phyloP scores from a whole-genome alignment of 164 flowering plant genomes.

The Houttuynia cordata region DNA sequence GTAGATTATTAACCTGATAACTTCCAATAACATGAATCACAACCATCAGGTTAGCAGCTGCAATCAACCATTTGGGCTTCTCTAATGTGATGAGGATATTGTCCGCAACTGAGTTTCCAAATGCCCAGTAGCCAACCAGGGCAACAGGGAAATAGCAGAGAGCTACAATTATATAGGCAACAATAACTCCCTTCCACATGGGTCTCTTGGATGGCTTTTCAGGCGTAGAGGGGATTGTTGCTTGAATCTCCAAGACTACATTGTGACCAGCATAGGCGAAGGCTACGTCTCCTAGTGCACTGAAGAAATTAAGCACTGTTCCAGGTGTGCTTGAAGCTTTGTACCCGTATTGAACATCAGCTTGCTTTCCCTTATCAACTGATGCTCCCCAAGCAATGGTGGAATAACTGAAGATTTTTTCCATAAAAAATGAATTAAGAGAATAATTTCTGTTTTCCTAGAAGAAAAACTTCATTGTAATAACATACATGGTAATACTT shows the following conservation, averaged over 20 bases:
- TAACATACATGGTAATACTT: background rate
- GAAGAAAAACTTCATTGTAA: too few relatives aligned
- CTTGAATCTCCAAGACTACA: conserved; percentile 65
- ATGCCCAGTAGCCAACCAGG: conserved; percentile 34
- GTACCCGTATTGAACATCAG: conserved; percentile 25
- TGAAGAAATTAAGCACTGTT: conserved; percentile 30
- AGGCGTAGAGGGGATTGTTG: conserved; percentile 57
- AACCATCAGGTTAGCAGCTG: conserved; percentile 46
- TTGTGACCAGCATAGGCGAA: conserved; percentile 69
- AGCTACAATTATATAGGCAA: conserved; percentile 39
- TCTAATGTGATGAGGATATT: conserved; percentile 39
- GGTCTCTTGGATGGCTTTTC: conserved; percentile 52
- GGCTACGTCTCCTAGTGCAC: conserved; percentile 48
- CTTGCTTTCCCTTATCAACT: conserved; percentile 26
- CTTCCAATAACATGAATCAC: conserved; percentile 50
- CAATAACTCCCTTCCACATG: conserved; percentile 54
- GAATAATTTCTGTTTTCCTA: background rate
- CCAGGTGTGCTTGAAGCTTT: conserved; percentile 19
- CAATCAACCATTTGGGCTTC: conserved; percentile 52
- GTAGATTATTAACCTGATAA: conserved; percentile 33
- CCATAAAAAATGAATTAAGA: background rate
- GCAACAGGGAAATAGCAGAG: conserved; percentile 50
- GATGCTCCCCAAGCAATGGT: conserved; percentile 50
- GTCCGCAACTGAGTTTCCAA: conserved; percentile 43
- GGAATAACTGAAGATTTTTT: conserved; percentile 28